Evolutionary conservation across 768 basidiomycete genomes (phyloP).

Genomic region (Pulveroboletus sp.): DNA sequence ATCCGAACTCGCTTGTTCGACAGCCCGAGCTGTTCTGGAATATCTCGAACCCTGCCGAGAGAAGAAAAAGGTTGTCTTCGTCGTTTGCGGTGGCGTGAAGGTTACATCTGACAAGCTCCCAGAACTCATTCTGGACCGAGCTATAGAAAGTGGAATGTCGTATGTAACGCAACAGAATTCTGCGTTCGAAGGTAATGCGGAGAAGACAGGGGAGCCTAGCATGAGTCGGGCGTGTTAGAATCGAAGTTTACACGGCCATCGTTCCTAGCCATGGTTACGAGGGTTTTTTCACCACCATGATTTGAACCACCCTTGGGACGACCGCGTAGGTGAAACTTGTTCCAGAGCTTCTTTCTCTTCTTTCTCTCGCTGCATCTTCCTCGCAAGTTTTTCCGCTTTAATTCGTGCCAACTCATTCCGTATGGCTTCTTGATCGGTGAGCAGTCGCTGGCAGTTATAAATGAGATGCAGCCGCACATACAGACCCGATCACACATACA

Average conservation of each 20-base stretch:
- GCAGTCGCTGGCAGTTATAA: conserved; percentile 44
- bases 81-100: conserved; percentile 52
- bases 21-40: conserved; percentile 52
- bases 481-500: conserved; percentile 31
- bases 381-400: conserved; percentile 54
- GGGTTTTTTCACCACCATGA: conserved; percentile 21
- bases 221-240: conserved; percentile 2
- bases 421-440: conserved; percentile 61
- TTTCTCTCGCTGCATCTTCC: conserved; percentile 42
- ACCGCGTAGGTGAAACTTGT: conserved; percentile 11
- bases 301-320: conserved; percentile 28
- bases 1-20: conserved; percentile 72
- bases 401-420: conserved; percentile 70
- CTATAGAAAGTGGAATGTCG: conserved; percentile 28
- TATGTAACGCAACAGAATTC: conserved; percentile 28
- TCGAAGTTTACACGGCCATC: too few species aligned
- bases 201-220: neutral
- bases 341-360: conserved; percentile 37
- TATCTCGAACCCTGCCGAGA: conserved; percentile 23
- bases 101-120: conserved; percentile 50
- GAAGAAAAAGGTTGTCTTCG: conserved; percentile 18
- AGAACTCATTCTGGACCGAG: conserved; percentile 45
- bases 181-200: conserved; percentile 17
- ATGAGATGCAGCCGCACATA: conserved; percentile 8
- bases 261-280: neutral